A percentile compares a stretch with the other conserved stretches of the same genome.
These are phyloP conservation scores for Ligustrum vulgare DNA, from an alignment of 257 asterid species.

Conservation along the genomic window DNA sequence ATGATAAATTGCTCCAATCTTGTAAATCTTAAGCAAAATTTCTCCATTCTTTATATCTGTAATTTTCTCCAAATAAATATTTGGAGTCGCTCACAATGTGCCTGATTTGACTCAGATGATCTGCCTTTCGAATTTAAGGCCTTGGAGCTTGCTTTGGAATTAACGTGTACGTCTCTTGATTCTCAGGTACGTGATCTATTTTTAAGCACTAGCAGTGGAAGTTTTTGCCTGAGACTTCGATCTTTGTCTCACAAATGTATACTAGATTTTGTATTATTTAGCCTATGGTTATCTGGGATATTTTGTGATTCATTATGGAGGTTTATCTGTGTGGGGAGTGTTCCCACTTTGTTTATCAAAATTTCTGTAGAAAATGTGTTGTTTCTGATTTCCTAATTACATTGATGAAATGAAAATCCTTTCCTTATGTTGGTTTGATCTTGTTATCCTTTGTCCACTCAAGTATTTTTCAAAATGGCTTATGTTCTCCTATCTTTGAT, in stretches of 20 bases:
- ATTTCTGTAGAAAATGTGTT: neutral
- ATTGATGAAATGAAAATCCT: neutral
- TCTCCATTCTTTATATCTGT: slow-evolving; percentile 2
- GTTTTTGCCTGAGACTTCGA: neutral
- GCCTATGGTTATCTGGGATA: neutral
- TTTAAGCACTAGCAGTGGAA: slow-evolving; percentile 7
- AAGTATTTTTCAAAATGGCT: neutral
- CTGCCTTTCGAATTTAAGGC: slow-evolving; percentile 97
- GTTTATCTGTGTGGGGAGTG: neutral
- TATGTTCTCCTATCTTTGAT: neutral
- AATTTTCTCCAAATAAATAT: neutral
- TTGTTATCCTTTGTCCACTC: neutral
- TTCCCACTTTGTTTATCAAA: neutral
- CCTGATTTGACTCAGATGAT: slow-evolving; percentile 65
- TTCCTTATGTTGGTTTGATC: neutral
- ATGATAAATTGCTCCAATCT: neutral
- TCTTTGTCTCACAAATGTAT: neutral
- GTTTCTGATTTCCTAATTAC: neutral
- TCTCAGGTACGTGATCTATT: slow-evolving; percentile 66
- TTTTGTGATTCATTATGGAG: neutral
- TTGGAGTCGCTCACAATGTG: slow-evolving; percentile 23
- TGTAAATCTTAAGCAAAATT: slow-evolving; percentile 1
- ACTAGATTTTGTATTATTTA: neutral
- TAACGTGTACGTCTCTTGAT: slow-evolving; percentile 89
- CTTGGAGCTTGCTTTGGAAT: slow-evolving; percentile 94